These are phyloP conservation scores for Neofusicoccum sp. DNA, from an alignment of 2,329 filamentous ascomycete species.

Conservation along the genomic window DNA sequence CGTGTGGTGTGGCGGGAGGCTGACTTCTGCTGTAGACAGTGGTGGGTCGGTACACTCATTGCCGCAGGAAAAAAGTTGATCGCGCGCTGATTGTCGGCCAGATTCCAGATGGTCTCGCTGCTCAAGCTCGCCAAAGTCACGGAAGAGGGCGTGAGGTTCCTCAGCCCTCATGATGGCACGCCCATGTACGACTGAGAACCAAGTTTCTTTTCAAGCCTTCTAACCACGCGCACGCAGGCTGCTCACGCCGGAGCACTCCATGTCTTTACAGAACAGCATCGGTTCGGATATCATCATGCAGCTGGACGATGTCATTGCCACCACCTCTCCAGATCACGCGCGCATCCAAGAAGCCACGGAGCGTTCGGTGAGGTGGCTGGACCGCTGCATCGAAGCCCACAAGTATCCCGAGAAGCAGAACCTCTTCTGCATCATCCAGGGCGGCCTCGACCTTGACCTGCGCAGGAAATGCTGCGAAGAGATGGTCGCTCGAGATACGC, in stretches of 20 bases:
- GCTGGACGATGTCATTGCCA: constrained; percentile 95
- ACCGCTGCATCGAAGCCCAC: constrained; percentile 91
- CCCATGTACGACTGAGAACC: constrained; percentile 66
- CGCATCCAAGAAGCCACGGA: constrained; percentile 96
- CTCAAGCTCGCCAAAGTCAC: constrained; percentile 92
- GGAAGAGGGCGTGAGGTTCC: constrained; percentile 91
- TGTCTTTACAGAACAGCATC: constrained; percentile 93
- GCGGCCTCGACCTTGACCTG: constrained; percentile 86
- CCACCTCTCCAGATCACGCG: constrained; percentile 84
- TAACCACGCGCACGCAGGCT: constrained; percentile 53
- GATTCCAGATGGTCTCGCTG: constrained; percentile 98
- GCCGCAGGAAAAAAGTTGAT: constrained; percentile 18
- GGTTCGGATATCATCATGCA: constrained; percentile 99
- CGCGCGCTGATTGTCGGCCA: constrained; percentile 46
- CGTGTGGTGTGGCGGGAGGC: constrained; percentile 20
- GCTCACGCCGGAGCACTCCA: constrained; percentile 95
- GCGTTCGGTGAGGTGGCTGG: constrained; percentile 91
- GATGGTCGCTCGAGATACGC: constrained; percentile 90
- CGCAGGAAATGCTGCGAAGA: constrained; percentile 78
- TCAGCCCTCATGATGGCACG: constrained; percentile 92
- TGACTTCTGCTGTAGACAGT: constrained; percentile 44
- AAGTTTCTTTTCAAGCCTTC: not conserved
- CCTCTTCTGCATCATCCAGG: constrained; percentile 98
- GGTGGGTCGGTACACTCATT: constrained; percentile 43
- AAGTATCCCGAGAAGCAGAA: constrained; percentile 82